Base-by-base conservation (phyloP, 768 basidiomycete species). In the Psilocybe sp. region DNA sequence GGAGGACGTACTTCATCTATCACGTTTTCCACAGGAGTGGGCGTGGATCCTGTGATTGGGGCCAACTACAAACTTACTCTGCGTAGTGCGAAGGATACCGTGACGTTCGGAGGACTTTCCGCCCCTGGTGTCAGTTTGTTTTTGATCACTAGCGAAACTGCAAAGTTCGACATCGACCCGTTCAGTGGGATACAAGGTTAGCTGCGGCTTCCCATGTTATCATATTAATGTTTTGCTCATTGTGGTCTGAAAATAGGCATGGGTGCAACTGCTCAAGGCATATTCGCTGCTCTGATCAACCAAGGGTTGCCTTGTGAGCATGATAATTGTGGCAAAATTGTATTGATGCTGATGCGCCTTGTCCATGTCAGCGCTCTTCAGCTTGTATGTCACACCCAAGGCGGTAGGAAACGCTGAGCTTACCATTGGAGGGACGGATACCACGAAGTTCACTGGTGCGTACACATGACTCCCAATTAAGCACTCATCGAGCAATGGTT, bases 121-220 rank as follows among this genome's bases (percentile, higher is more conserved):
- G 72, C 71, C 4, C 56, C 64, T 5, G 59, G 61, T 36, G 68
- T 75, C 39, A 64, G 59, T 37, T 63, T 82, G 14, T 79, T 75
- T 60, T 71, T 79, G 23, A 79, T 81, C 63, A 77, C 77, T 5
- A 62, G 76, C 52, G 78, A 82, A 63, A 82, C 80, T 0, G 64
- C 72, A 1, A 68, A 70, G 31, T 82, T 82, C 62, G 64, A 70
- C 43, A 72, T 77, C 14, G 76, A 82, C 63, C 79, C 78, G 6
- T 81, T 79, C 71, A 75, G 74, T 52, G 80, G 79, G 3, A 81
- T 81, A 46, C 75, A 77, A 62, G 80, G 76, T 74, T 45, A 40
- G 64, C 36, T 32, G 37, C 1, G 9, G 36, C 32, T 32, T 34
- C 37, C 18, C 5, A 5, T 39, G 35, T 44, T 42, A 14, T 51